Evolutionary conservation across 257 asterid species (phyloP).

Genomic region (Forsythia viridissima): DNA sequence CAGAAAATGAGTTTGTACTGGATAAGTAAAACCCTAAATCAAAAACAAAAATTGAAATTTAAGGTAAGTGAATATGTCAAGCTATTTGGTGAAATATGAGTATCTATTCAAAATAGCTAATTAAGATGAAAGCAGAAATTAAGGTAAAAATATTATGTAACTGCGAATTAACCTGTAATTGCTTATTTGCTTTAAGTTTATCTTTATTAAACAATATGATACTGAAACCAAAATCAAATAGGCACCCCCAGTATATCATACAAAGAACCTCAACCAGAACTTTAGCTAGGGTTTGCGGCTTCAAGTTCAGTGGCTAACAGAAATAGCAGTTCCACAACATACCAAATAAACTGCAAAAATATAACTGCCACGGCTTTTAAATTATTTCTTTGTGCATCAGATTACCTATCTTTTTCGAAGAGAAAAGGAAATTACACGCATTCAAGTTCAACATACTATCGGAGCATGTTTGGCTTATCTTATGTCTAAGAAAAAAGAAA

Average conservation of each 20-base stretch:
- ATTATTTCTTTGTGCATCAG: conserved; percentile 4
- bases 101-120: conserved; percentile 15
- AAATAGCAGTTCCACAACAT: background rate
- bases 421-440: background rate
- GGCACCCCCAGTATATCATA: conserved; percentile 7
- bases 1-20: conserved; percentile 76
- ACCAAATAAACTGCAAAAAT: background rate
- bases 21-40: conserved; percentile 72
- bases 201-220: conserved; percentile 1
- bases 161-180: background rate
- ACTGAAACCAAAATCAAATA: conserved; percentile 9
- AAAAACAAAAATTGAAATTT: conserved; percentile 9
- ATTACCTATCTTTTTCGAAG: background rate
- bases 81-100: background rate
- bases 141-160: conserved; percentile 7
- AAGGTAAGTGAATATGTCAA: conserved; percentile 19
- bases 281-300: conserved; percentile 11
- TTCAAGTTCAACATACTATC: background rate
- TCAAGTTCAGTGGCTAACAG: background rate
- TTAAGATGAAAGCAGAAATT: conserved; percentile 6
- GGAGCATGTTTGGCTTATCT: background rate
- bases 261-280: conserved; percentile 6
- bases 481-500: background rate
- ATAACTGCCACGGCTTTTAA: background rate
- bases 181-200: background rate